Conservation (phyloP, 805 yeast species). For the Candida pini region DNA sequence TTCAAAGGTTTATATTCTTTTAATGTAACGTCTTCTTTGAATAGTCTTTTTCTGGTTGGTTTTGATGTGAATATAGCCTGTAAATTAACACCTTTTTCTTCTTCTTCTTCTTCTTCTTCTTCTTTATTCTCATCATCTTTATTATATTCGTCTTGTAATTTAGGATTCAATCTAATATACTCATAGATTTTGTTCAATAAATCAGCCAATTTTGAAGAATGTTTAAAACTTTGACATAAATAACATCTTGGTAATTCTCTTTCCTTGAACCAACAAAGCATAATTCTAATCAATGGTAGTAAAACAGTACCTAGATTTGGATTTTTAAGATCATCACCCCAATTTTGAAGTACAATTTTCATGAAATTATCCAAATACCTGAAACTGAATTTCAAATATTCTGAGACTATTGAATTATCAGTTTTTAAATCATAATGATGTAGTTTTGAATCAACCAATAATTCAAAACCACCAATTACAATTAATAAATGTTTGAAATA, state of each 20-base stretch:
- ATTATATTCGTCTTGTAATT: slow-evolving; percentile 3
- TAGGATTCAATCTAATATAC: slow-evolving; percentile 10
- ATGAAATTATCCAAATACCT: slow-evolving; percentile 33
- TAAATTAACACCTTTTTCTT: not conserved
- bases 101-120: not conserved
- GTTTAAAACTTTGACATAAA: slow-evolving; percentile 21
- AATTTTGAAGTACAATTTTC: slow-evolving; percentile 17
- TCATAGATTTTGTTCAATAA: slow-evolving; percentile 15
- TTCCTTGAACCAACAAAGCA: slow-evolving; percentile 53
- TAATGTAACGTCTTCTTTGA: slow-evolving; percentile 58
- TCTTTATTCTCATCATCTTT: slow-evolving; percentile 1
- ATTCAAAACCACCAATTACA: slow-evolving; percentile 33
- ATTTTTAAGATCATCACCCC: slow-evolving; percentile 15
- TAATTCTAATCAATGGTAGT: slow-evolving; percentile 40
- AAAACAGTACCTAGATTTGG: slow-evolving; percentile 21
- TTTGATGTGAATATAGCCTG: slow-evolving; percentile 14
- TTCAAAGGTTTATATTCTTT: slow-evolving; percentile 56
- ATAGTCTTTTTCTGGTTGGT: slow-evolving; percentile 49
- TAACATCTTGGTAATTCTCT: slow-evolving; percentile 34
- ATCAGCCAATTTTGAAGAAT: slow-evolving; percentile 14
- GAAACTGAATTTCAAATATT: slow-evolving; percentile 36
- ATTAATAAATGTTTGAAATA: slow-evolving; percentile 33
- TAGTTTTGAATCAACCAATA: slow-evolving; percentile 23
- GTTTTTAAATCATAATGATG: slow-evolving; percentile 20
- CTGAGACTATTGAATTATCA: slow-evolving; percentile 19